Conservation (phyloP, 2,329 filamentous ascomycete species). For the Capronia americana region DNA sequence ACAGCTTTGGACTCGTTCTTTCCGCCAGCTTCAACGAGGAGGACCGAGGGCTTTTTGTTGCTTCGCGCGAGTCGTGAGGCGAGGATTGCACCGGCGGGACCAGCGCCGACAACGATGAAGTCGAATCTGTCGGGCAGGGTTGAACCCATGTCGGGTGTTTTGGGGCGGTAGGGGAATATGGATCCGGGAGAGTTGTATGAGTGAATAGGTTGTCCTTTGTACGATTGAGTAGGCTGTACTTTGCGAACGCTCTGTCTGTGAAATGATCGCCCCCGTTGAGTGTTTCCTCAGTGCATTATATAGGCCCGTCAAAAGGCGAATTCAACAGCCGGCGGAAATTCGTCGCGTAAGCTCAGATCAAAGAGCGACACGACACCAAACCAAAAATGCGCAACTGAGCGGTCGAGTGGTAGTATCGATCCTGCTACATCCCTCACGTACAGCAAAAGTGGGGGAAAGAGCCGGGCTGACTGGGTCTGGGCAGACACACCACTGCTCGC, state of each 20-base stretch:
- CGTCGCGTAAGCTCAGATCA: background rate
- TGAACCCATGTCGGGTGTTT: slow-evolving; percentile 6
- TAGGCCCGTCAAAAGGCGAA: background rate
- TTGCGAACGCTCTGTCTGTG: background rate
- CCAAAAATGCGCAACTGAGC: background rate
- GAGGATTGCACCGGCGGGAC: slow-evolving; percentile 65
- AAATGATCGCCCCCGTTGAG: background rate
- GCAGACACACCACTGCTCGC: background rate
- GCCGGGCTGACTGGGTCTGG: background rate
- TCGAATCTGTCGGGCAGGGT: slow-evolving; percentile 26
- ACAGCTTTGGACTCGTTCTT: slow-evolving; percentile 56
- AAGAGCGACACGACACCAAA: background rate
- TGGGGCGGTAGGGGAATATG: background rate
- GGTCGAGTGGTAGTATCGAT: background rate
- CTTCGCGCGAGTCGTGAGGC: slow-evolving; percentile 60
- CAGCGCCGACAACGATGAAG: slow-evolving; percentile 51
- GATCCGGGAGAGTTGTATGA: background rate
- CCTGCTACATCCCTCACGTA: background rate
- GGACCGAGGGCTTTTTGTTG: slow-evolving; percentile 57
- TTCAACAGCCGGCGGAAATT: background rate
- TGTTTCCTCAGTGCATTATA: background rate
- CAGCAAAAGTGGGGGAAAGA: background rate
- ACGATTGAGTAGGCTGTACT: background rate
- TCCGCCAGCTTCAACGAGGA: slow-evolving; percentile 67
- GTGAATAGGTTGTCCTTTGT: background rate